Base-by-base conservation (phyloP, 2,329 filamentous ascomycete species). In the Mariannaea sp. region DNA sequence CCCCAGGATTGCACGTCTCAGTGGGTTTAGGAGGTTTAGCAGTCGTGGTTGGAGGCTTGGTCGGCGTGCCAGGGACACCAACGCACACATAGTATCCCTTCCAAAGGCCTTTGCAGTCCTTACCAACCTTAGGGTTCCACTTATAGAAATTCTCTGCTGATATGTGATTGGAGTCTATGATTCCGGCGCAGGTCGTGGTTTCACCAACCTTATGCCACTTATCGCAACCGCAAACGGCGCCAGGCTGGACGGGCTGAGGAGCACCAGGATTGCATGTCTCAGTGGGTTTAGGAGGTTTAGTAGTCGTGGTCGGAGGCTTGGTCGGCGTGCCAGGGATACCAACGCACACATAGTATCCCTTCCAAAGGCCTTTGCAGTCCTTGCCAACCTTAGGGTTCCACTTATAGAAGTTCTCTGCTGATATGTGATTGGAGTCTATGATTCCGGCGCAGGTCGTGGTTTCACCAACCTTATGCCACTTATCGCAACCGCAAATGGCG, bases 11-110 rank as follows among this genome's bases (percentile, higher is more conserved):
- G 32, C 68, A 70, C 57, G 67, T 68, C n/a, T 49, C 41, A 10
- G 61, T 56, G 56, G 71, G 68, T 39, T 64, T 63, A 2, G 62
- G 43, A 46, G 71, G 67, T n/a, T n/a, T 27, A 7, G 44, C 33
- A 1, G 44, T 30, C 3, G 33, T 33, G 3, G 33, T 47, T 12
- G 14, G 20, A 8, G 46, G 46, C 12, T 49, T 49, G 7, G 46
- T 49, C 9, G 36, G 46, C 3, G 46, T 49, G 3, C 55, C 57
- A 17, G 55, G 30, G 13, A 53, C 46, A 16, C 42, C 39, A n/a
- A 57, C 42, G 40, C 46, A 55, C 6, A 26, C 33, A 29, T 54
- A 39, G 12, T 30, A 16, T 8, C 49, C 35, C 8, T 30, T 35
- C 38, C 26, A 20, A 16, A 55, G 7, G 6, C 42, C 42, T 14